A percentile compares a stretch with the other conserved stretches of the same genome.
These are phyloP conservation scores for Alternaria sp. DNA, from an alignment of 2,329 filamentous ascomycete species.

Conservation along the genomic window DNA sequence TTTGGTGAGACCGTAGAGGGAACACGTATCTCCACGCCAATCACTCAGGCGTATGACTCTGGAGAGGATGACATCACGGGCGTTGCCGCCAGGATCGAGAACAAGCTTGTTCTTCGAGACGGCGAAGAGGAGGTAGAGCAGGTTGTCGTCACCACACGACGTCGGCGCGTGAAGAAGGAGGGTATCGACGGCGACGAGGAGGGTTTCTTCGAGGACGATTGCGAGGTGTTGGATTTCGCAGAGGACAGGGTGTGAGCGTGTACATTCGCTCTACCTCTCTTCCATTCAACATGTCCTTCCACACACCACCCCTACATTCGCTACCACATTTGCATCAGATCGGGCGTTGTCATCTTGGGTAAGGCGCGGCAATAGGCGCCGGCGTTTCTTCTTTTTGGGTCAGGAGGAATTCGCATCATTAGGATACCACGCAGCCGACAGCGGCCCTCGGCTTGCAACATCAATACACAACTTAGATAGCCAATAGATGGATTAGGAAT, in stretches of 20 bases:
- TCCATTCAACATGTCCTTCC: not conserved
- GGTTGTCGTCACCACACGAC: conserved; percentile 80
- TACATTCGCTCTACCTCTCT: rapidly evolving
- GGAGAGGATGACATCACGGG: conserved; percentile 56
- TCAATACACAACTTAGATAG: not conserved
- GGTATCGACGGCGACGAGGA: conserved; percentile 66
- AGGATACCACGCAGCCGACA: conserved; percentile 7
- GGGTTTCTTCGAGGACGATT: conserved; percentile 89
- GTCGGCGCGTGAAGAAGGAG: conserved; percentile 62
- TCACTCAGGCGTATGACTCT: conserved; percentile 42
- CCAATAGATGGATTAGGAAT: not conserved
- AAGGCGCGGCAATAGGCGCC: not conserved
- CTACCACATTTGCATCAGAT: not conserved
- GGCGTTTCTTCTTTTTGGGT: not conserved
- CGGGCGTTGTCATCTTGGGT: not conserved
- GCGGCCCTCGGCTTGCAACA: conserved; percentile 2
- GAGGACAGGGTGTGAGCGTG: conserved; percentile 56
- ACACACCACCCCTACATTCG: not conserved
- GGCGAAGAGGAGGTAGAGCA: conserved; percentile 70
- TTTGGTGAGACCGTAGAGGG: conserved; percentile 60
- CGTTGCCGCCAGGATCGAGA: conserved; percentile 49
- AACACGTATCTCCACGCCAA: conserved; percentile 53
- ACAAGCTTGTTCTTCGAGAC: conserved; percentile 57
- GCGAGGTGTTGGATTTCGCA: conserved; percentile 88
- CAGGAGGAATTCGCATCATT: not conserved